These are phyloP conservation scores for Jaltomata sinuosa DNA, from an alignment of 257 asterid species.

Conservation along the genomic window DNA sequence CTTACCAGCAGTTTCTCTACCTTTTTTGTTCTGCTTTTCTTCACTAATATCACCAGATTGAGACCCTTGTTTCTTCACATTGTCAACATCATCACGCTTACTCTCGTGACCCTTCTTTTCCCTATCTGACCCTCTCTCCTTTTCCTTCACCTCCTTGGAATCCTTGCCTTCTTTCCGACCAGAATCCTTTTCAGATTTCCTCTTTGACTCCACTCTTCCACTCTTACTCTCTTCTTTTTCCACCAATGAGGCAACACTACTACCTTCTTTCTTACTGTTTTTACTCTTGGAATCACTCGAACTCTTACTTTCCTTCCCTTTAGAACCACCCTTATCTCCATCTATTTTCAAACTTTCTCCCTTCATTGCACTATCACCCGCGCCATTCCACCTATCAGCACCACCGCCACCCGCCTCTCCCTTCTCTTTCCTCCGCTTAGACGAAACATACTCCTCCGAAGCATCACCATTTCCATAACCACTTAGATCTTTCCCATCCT, in stretches of 20 bases:
- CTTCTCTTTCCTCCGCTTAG: constrained; percentile 81
- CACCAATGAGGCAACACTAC: constrained; percentile 32
- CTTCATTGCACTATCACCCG: constrained; percentile 49
- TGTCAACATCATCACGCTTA: constrained; percentile 44
- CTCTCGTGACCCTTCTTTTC: constrained; percentile 61
- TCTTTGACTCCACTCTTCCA: constrained; percentile 58
- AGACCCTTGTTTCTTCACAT: constrained; percentile 45
- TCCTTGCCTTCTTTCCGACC: constrained; percentile 66
- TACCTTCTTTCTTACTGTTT: constrained; percentile 62
- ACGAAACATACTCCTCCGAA: constrained; percentile 56
- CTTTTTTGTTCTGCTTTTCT: constrained; percentile 59
- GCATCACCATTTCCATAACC: constrained; percentile 59
- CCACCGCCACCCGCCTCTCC: constrained; percentile 22
- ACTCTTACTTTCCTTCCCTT: constrained; percentile 53
- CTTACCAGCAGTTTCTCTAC: constrained; percentile 78
- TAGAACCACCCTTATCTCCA: constrained; percentile 27
- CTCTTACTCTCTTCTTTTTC: constrained; percentile 60
- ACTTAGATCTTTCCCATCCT: constrained; percentile 52
- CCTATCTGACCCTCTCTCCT: constrained; percentile 64
- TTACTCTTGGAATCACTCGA: constrained; percentile 50
- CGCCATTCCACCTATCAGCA: constrained; percentile 80
- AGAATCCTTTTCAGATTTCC: constrained; percentile 79
- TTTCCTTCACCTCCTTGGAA: constrained; percentile 35
- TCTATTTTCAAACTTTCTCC: constrained; percentile 45
- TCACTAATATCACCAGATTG: constrained; percentile 41